Conservation (phyloP, 768 basidiomycete species). For the Mrakia blollopis region DNA sequence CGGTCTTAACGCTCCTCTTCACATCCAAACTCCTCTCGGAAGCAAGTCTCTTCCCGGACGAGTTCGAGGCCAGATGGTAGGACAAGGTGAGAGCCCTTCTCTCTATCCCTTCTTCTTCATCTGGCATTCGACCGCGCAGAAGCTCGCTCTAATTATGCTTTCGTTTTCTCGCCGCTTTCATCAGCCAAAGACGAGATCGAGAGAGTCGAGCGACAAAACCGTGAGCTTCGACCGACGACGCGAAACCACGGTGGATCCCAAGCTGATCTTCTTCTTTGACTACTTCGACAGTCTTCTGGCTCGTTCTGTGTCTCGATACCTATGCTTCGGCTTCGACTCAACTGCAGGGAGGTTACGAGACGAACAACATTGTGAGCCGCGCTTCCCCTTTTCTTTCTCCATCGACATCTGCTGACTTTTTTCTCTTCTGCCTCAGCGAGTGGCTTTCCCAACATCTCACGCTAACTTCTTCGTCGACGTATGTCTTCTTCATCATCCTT, state of each 20-base stretch:
- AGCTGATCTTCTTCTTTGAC: not conserved
- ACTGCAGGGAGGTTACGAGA: not conserved
- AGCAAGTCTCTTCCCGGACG: not conserved
- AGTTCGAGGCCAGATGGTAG: not conserved
- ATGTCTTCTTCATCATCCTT: not conserved
- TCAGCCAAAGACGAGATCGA: conserved; percentile 6
- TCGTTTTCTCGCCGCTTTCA: not conserved
- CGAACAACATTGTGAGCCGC: not conserved
- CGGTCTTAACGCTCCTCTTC: not conserved
- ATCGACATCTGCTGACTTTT: not conserved
- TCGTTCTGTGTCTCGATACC: not conserved
- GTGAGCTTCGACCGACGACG: not conserved
- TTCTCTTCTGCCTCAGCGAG: not conserved
- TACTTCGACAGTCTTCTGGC: not conserved
- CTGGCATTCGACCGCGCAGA: not conserved
- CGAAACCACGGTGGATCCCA: not conserved
- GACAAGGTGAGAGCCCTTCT: not conserved
- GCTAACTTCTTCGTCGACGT: not conserved
- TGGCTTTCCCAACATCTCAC: not conserved
- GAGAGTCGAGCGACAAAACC: conserved; percentile 1
- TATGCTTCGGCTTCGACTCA: conserved; percentile 1
- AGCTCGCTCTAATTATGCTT: not conserved
- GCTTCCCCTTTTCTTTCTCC: not conserved
- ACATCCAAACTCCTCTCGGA: not conserved
- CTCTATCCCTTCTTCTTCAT: not conserved